A percentile compares a stretch with the other conserved stretches of the same genome.
These are phyloP conservation scores for Zygoascus sp. DNA, from an alignment of 1,139 yeast species.

Conservation along the genomic window DNA sequence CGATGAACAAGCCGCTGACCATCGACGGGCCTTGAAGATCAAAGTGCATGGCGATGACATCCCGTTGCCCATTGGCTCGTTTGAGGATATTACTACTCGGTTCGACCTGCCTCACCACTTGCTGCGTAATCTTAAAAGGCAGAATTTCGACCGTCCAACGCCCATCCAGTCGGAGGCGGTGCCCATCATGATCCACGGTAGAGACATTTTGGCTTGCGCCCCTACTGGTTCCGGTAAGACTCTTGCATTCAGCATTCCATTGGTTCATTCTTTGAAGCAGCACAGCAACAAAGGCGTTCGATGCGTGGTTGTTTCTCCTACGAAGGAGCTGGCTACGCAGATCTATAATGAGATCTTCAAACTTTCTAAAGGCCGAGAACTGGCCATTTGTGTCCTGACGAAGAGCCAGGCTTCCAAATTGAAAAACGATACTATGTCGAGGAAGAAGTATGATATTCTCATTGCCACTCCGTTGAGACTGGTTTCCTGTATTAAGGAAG, in stretches of 20 bases:
- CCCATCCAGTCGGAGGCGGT: conserved; percentile 86
- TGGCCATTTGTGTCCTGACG: conserved; percentile 65
- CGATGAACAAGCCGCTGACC: conserved; percentile 51
- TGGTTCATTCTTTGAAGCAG: conserved; percentile 49
- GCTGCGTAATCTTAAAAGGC: conserved; percentile 58
- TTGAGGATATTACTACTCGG: conserved; percentile 68
- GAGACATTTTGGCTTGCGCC: conserved; percentile 83
- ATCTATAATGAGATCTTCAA: conserved; percentile 66
- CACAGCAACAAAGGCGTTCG: conserved; percentile 46
- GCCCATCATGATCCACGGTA: conserved; percentile 57
- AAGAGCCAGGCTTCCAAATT: conserved; percentile 73
- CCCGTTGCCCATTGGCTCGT: conserved; percentile 86
- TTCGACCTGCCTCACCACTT: conserved; percentile 62
- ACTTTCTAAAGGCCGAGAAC: conserved; percentile 46
- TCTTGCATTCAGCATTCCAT: conserved; percentile 78
- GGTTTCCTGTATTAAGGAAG: conserved; percentile 68
- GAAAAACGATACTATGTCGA: conserved; percentile 45
- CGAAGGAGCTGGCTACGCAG: conserved; percentile 86
- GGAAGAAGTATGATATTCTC: conserved; percentile 69
- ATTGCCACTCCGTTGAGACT: conserved; percentile 87
- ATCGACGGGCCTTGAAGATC: conserved; percentile 53
- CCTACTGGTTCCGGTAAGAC: conserved; percentile 96
- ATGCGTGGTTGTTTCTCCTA: conserved; percentile 85
- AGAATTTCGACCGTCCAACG: conserved; percentile 80
- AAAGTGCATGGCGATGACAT: conserved; percentile 73